phyloP scores from a whole-genome alignment of 2,329 filamentous ascomycete species.

The Calonectria pseudoreteaudii region DNA sequence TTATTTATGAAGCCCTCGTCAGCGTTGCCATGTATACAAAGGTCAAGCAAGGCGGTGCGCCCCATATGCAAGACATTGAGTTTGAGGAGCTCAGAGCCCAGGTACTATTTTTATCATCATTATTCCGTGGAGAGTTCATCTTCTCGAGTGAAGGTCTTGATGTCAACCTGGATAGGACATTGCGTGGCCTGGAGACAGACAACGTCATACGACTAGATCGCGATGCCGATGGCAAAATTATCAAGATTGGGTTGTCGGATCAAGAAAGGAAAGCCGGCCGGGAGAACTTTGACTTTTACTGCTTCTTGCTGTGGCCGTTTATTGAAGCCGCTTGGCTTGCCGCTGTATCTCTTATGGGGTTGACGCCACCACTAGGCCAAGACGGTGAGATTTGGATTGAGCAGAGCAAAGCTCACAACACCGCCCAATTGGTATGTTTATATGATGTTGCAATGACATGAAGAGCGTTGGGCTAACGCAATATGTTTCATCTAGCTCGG shows the following conservation, averaged over 20 bases:
- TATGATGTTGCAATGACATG: background rate
- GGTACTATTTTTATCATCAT: conserved; percentile 88
- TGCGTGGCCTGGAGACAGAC: conserved; percentile 82
- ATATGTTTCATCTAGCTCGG: conserved; percentile 70
- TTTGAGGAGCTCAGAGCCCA: conserved; percentile 81
- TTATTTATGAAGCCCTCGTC: conserved; percentile 92
- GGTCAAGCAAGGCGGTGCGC: conserved; percentile 91
- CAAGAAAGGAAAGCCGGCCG: conserved; percentile 81
- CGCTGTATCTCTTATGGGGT: conserved; percentile 86
- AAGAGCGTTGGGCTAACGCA: conserved; percentile 22
- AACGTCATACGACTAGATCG: conserved; percentile 78
- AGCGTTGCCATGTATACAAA: conserved; percentile 90
- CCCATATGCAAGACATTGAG: conserved; percentile 80
- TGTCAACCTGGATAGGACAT: conserved; percentile 83
- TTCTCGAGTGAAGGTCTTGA: conserved; percentile 89
- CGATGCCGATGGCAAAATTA: conserved; percentile 66
- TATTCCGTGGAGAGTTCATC: conserved; percentile 97
- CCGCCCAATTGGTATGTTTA: conserved; percentile 77
- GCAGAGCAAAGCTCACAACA: conserved; percentile 80
- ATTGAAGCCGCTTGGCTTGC: conserved; percentile 95
- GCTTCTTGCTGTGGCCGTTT: conserved; percentile 98
- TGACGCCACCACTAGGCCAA: conserved; percentile 75
- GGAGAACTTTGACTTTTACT: conserved; percentile 99
- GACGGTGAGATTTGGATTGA: conserved; percentile 83
- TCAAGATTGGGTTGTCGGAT: conserved; percentile 78